A percentile compares a stretch with the other conserved stretches of the same genome.
Conservation (phyloP, 2,329 filamentous ascomycete species). For the Aspergillus spinulosporus region DNA sequence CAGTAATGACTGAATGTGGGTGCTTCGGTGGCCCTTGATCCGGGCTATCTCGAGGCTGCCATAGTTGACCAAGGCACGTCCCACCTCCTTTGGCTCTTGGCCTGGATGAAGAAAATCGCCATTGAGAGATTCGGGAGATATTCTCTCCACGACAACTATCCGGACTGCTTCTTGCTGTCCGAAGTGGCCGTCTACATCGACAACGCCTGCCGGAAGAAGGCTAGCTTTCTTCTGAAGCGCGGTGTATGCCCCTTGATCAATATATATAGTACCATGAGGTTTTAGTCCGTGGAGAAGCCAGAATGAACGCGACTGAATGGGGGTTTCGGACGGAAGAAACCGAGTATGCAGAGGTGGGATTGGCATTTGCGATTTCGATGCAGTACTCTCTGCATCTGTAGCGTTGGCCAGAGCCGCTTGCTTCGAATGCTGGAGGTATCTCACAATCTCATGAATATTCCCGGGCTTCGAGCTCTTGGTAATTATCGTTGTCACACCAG, state of each 20-base stretch:
- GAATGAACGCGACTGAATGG: slow-evolving; percentile 91
- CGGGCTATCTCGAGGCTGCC: slow-evolving; percentile 77
- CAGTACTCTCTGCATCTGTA: slow-evolving; percentile 23
- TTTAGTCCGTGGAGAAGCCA: slow-evolving; percentile 93
- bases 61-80: slow-evolving; percentile 89
- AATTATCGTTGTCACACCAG: slow-evolving; percentile 93
- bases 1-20: slow-evolving; percentile 74
- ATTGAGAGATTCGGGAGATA: slow-evolving; percentile 42
- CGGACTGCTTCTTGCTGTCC: slow-evolving; percentile 90
- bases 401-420: slow-evolving; percentile 29
- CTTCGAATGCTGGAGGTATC: slow-evolving; percentile 69
- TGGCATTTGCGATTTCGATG: slow-evolving; percentile 45
- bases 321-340: slow-evolving; percentile 80
- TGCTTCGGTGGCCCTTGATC: slow-evolving; percentile 82
- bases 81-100: slow-evolving; percentile 67
- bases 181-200: slow-evolving; percentile 85
- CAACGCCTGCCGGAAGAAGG: slow-evolving; percentile 83
- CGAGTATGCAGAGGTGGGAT: slow-evolving; percentile 78
- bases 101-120: slow-evolving; percentile 41
- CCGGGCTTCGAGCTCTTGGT: slow-evolving; percentile 90
- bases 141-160: slow-evolving; percentile 73
- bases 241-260: slow-evolving; percentile 82
- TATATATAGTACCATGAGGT: slow-evolving; percentile 87
- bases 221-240: slow-evolving; percentile 82
- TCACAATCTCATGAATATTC: slow-evolving; percentile 85